A percentile compares a stretch with the other conserved stretches of the same genome.
Conservation (phyloP, 495 filamentous ascomycete genomes). For the Halenospora varia region DNA sequence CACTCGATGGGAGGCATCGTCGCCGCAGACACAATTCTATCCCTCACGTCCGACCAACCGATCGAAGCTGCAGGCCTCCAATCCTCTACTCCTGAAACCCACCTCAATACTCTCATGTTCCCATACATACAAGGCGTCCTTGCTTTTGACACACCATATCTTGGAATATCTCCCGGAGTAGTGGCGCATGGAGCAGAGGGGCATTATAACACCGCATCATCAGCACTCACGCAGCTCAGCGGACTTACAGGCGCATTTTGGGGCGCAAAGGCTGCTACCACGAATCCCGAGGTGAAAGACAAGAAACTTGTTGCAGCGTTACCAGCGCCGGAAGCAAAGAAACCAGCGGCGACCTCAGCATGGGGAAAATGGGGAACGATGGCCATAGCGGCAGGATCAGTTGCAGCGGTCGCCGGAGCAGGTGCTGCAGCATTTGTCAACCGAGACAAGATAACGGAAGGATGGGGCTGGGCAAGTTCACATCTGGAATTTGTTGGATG, state of each 20-base stretch:
- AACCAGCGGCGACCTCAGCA: slow-evolving; percentile 23
- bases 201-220: slow-evolving; percentile 70
- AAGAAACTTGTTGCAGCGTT: slow-evolving; percentile 19
- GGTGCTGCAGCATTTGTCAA: slow-evolving; percentile 84
- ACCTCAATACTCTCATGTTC: slow-evolving; percentile 37
- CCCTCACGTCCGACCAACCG: slow-evolving; percentile 31
- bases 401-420: slow-evolving; percentile 77
- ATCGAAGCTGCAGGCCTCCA: slow-evolving; percentile 33
- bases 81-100: background rate
- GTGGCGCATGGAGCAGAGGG: slow-evolving; percentile 85
- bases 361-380: slow-evolving; percentile 73
- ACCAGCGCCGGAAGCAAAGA: slow-evolving; percentile 39
- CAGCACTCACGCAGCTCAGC: slow-evolving; percentile 62
- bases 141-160: slow-evolving; percentile 92
- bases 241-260: slow-evolving; percentile 33
- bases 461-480: slow-evolving; percentile 67
- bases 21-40: slow-evolving; percentile 78
- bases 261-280: slow-evolving; percentile 20
- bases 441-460: slow-evolving; percentile 67
- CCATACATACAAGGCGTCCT: slow-evolving; percentile 79
- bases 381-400: slow-evolving; percentile 78
- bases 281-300: slow-evolving; percentile 11
- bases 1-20: slow-evolving; percentile 99
- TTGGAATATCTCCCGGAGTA: slow-evolving; percentile 85
- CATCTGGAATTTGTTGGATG: slow-evolving; percentile 97